Percentiles rank a stretch among this genome's conserved stretches.
Conservation (phyloP, 1,284 basidiomycete species). For the Agaricales sp. region DNA sequence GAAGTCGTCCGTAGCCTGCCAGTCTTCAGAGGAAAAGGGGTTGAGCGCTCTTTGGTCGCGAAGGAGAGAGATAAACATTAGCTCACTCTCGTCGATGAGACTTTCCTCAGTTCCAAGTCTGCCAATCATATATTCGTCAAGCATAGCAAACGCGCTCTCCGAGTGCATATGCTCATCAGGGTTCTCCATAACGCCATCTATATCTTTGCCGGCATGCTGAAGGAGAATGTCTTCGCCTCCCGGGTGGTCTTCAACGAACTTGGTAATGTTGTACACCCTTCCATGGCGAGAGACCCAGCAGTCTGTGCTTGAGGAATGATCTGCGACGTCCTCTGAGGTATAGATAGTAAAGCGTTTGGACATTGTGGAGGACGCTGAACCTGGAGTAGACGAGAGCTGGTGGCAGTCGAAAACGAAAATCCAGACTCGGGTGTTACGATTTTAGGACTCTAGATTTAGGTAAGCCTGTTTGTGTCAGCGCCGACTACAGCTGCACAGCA, state of each 20-base stretch:
- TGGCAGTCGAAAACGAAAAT: background rate
- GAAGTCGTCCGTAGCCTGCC: conserved; percentile 83
- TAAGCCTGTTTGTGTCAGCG: too few species aligned
- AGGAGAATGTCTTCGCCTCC: conserved; percentile 81
- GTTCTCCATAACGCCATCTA: conserved; percentile 79
- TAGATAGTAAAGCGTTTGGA: conserved; percentile 59
- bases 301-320: conserved; percentile 42
- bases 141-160: conserved; percentile 84
- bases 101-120: conserved; percentile 68
- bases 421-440: too few species aligned
- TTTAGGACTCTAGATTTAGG: too few species aligned
- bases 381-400: background rate
- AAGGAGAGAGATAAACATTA: conserved; percentile 6
- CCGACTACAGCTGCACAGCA: too few species aligned
- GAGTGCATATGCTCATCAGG: conserved; percentile 87
- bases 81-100: conserved; percentile 70
- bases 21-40: conserved; percentile 40
- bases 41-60: conserved; percentile 7
- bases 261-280: conserved; percentile 75
- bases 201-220: conserved; percentile 76
- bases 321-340: conserved; percentile 58
- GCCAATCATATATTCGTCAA: conserved; percentile 82
- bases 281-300: conserved; percentile 71
- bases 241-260: conserved; percentile 72
- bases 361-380: background rate